A percentile compares a stretch with the other conserved stretches of the same genome.
Evolutionary conservation across 2,329 filamentous ascomycete genomes (phyloP).

Genomic region (Alternaria metachromatica): DNA sequence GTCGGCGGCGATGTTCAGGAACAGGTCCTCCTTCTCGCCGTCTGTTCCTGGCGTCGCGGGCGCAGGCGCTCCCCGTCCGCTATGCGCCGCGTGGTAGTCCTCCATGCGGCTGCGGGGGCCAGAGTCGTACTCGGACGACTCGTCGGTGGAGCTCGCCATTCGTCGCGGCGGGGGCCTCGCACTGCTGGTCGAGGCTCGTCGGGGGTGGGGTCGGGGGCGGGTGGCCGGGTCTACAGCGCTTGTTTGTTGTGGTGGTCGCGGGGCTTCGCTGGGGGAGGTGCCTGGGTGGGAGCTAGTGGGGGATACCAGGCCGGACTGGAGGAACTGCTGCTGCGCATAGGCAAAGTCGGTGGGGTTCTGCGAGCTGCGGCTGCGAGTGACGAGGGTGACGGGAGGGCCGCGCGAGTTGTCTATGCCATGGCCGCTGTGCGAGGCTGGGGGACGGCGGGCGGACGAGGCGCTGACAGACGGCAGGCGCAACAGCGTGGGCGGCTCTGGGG

Average conservation of each 20-base stretch:
- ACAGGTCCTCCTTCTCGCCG: constrained; percentile 50
- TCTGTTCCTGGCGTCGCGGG: constrained; percentile 25
- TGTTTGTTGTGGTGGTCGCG: constrained; percentile 20
- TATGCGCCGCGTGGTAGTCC: constrained; percentile 23
- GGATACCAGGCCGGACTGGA: constrained; percentile 31
- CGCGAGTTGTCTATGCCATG: constrained; percentile 59
- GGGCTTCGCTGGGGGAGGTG: constrained; percentile 13
- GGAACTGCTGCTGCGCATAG: constrained; percentile 38
- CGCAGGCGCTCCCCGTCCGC: constrained; percentile 22
- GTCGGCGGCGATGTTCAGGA: constrained; percentile 52
- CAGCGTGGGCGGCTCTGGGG: constrained; percentile 32
- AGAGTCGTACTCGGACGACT: constrained; percentile 41
- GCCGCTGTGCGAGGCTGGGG: constrained; percentile 57
- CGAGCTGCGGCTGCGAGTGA: constrained; percentile 43
- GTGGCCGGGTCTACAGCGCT: neutral
- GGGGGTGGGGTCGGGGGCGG: constrained; percentile 5
- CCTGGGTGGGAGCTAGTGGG: constrained; percentile 26
- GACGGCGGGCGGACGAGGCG: constrained; percentile 43
- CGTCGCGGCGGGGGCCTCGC: constrained; percentile 24
- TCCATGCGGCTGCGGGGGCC: constrained; percentile 34
- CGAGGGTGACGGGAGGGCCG: constrained; percentile 60
- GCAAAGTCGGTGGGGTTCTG: constrained; percentile 38
- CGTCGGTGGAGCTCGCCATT: constrained; percentile 42
- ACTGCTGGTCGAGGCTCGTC: constrained; percentile 28
- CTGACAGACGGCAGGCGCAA: constrained; percentile 42